Evolutionary conservation across 257 asterid genomes (phyloP).

Genomic region (Solanum paucissectum): DNA sequence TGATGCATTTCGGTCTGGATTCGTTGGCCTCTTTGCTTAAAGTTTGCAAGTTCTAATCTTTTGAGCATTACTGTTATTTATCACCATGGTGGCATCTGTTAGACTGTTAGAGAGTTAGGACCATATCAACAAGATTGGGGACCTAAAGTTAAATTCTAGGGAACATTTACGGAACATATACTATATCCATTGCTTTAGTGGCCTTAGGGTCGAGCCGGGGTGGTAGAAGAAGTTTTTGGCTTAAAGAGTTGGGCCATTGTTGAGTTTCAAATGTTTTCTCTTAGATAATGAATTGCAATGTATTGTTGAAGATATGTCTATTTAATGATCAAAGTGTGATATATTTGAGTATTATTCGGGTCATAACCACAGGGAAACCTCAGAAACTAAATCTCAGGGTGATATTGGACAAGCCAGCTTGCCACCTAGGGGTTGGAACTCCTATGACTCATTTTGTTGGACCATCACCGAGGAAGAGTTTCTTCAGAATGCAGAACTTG

Average conservation of each 20-base stretch:
- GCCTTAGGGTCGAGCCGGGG: neutral
- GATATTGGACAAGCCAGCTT: constrained; percentile 34
- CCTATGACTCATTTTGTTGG: constrained; percentile 95
- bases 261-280: neutral
- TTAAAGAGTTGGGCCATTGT: neutral
- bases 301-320: neutral
- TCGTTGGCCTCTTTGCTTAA: neutral
- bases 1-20: neutral
- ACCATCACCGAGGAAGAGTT: constrained; percentile 75
- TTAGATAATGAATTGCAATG: neutral
- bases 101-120: neutral
- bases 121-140: neutral
- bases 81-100: neutral
- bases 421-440: constrained; percentile 98
- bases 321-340: neutral
- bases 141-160: neutral
- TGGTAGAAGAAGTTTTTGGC: neutral
- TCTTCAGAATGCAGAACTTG: constrained; percentile 65
- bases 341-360: neutral
- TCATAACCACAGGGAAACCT: constrained; percentile 24
- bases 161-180: neutral
- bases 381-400: constrained; percentile 9
- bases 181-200: neutral
- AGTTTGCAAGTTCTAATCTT: neutral
- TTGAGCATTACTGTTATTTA: neutral